phyloP scores from a whole-genome alignment of 2,329 filamentous ascomycete species.

The Pseudonectria buxi region DNA sequence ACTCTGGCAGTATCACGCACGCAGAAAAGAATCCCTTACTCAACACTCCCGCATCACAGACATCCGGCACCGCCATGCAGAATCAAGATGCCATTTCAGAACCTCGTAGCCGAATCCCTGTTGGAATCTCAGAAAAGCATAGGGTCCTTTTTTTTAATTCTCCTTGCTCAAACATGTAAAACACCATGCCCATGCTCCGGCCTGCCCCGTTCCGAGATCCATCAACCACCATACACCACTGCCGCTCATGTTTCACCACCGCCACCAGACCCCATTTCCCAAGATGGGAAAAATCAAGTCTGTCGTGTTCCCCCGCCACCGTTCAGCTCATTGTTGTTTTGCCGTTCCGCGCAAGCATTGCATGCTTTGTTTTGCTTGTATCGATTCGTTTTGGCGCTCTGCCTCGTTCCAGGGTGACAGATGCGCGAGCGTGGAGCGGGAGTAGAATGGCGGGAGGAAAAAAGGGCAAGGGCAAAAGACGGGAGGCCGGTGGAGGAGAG shows the following conservation, averaged over 20 bases:
- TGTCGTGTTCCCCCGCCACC: too few species aligned
- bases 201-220: slow-evolving; percentile 15
- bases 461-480: slow-evolving; percentile 9
- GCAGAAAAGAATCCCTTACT: too few species aligned
- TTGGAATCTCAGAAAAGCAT: slow-evolving; percentile 27
- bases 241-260: too few species aligned
- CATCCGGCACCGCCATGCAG: slow-evolving; percentile 18
- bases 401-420: too few species aligned
- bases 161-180: slow-evolving; percentile 30
- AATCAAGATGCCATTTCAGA: slow-evolving; percentile 31
- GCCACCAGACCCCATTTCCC: slow-evolving; percentile 7
- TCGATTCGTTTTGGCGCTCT: too few species aligned
- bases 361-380: too few species aligned
- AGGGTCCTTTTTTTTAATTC: slow-evolving; percentile 16
- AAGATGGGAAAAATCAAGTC: too few species aligned
- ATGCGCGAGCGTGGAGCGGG: too few species aligned
- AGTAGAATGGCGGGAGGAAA: slow-evolving; percentile 10
- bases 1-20: too few species aligned
- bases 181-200: slow-evolving; percentile 32
- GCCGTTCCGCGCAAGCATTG: too few species aligned
- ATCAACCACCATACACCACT: slow-evolving; percentile 13
- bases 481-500: slow-evolving; percentile 10
- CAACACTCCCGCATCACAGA: not conserved
- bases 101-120: slow-evolving; percentile 26
- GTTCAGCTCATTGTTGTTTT: too few species aligned